Conservation (phyloP, 2,329 filamentous ascomycete species). For the Diaporthe aspalathi region DNA sequence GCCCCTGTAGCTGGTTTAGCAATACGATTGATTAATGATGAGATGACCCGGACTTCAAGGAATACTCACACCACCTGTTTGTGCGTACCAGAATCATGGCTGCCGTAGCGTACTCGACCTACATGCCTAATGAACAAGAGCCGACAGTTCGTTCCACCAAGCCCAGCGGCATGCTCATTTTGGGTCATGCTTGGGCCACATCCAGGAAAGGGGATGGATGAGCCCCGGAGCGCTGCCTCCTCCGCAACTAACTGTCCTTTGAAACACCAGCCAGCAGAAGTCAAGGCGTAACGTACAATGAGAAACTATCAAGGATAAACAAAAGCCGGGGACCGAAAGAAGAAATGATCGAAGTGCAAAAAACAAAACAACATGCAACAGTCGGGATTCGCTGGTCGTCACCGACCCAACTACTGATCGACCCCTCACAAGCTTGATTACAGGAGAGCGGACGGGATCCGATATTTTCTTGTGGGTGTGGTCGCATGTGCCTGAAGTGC, state of each 20-base stretch:
- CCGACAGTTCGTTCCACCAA: background rate
- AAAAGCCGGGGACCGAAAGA: background rate
- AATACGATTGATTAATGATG: background rate
- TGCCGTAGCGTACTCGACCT: background rate
- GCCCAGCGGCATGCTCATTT: background rate
- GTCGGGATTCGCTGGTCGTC: slow-evolving; percentile 24
- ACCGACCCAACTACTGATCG: slow-evolving; percentile 13
- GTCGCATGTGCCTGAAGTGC: background rate
- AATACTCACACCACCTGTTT: background rate
- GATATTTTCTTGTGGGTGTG: slow-evolving; percentile 17
- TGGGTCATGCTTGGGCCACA: background rate
- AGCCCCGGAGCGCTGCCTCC: background rate
- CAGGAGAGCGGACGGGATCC: slow-evolving; percentile 20
- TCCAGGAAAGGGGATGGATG: background rate
- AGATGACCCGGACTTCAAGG: background rate
- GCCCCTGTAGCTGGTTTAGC: background rate
- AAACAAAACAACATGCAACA: slow-evolving; percentile 13
- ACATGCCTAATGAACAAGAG: background rate
- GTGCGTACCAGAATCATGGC: too few species aligned
- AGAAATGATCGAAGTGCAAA: background rate
- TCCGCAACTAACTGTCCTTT: background rate
- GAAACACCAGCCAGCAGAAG: too few species aligned
- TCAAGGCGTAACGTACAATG: background rate
- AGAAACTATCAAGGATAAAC: background rate
- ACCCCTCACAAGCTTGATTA: slow-evolving; percentile 19